Evolutionary conservation across 2,329 filamentous ascomycete species (phyloP), one percentile per base, ranked within the genome.

Genomic region (Dactylellina sp.): DNA sequence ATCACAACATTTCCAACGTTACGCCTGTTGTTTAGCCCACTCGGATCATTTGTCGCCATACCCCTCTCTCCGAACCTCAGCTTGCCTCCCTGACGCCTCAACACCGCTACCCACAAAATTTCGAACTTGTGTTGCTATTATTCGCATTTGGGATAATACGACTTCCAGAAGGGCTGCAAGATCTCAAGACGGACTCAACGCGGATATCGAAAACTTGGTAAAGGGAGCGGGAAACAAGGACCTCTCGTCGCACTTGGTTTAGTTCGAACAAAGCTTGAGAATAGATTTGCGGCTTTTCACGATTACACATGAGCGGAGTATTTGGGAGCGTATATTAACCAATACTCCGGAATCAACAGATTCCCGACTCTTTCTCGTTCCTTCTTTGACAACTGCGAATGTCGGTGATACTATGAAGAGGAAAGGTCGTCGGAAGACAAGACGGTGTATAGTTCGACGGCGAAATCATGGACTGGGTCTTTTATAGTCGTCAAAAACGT

Each of bases 371-470:
- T 32, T 62, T 37, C 53, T 44, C 49, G 20, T 49, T 50, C 52
- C 40, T 59, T 44, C 20, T 40, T 59, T 56, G 32, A 72, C 47
- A 72, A 55, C 53, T 35, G 52, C 68, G 68, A 59, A 72, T 72
- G 68, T 65, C 68, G 55, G 52, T 49, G 60, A 55, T 72, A 72
- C 68, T 72, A 72, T 72, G 68, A 72, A 72, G 68, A 72, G 47
- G 53, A 72, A 72, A 61, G 60, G 60, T 65, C 68, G 68, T 50
- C 68, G 68, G 68, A 72, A 72, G 68, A 72, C 68, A 60, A 72
- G 68, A 72, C 60, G 68, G 68, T 72, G 68, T 60, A 72, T 72
- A 72, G 68, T 65, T 72, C 68, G 68, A 72, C 68, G 68, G 68
- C 68, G 68, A 72, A 65, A 72, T 59, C 68, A 72, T 72, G 68